A percentile compares a stretch with the other conserved stretches of the same genome.
Evolutionary conservation across 805 yeast species (phyloP).

Genomic region (Sugiyamaella boreocaroliniensis): DNA sequence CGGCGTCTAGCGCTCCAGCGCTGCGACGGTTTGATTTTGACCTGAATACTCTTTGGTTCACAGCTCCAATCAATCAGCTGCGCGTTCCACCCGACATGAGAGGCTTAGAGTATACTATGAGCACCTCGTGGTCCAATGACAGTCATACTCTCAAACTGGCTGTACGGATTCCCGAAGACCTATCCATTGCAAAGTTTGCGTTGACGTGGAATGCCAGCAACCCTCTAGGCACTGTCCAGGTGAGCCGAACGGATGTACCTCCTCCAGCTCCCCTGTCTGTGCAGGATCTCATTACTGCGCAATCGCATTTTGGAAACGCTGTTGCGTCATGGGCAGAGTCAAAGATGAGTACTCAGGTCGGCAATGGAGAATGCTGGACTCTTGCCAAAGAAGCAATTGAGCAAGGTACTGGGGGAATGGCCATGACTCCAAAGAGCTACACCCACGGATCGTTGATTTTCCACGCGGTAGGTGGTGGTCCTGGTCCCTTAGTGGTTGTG

Average conservation of each 20-base stretch:
- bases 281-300: conserved; percentile 23
- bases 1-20: conserved; percentile 1
- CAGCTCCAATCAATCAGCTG: conserved; percentile 15
- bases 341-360: conserved; percentile 28
- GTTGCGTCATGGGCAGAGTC: conserved; percentile 33
- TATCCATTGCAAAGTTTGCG: conserved; percentile 26
- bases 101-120: conserved; percentile 22
- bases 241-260: conserved; percentile 31
- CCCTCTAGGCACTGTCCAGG: conserved; percentile 32
- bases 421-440: conserved; percentile 26
- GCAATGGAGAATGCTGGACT: conserved; percentile 39
- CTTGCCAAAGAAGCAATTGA: conserved; percentile 32
- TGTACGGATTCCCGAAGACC: conserved; percentile 28
- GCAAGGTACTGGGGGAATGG: conserved; percentile 20
- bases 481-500: conserved; percentile 11
- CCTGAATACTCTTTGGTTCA: conserved; percentile 22
- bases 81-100: conserved; percentile 24
- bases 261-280: conserved; percentile 36
- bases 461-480: conserved; percentile 10
- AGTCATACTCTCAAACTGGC: conserved; percentile 19
- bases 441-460: conserved; percentile 28
- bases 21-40: conserved; percentile 18
- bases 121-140: conserved; percentile 17
- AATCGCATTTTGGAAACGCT: conserved; percentile 26
- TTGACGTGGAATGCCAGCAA: conserved; percentile 30